A percentile compares a stretch with the other conserved stretches of the same genome.
These are phyloP conservation scores for Helianthus tuberosus DNA, from an alignment of 129 eudicot genomes.

Conservation along the genomic window DNA sequence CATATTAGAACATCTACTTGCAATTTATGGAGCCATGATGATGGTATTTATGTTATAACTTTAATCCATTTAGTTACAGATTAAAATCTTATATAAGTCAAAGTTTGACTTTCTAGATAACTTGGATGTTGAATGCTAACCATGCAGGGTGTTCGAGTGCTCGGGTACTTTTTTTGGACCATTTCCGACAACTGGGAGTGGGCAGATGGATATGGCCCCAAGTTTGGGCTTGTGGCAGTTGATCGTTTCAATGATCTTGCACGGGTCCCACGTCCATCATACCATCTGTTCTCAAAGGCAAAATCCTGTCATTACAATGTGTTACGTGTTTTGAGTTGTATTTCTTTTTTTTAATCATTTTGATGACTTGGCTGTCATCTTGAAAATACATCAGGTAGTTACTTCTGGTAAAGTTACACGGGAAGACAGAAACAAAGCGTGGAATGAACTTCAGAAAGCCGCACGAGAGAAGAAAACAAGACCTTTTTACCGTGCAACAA, in stretches of 20 bases:
- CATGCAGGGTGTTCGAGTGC: slow-evolving; percentile 81
- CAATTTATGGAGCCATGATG: slow-evolving; percentile 88
- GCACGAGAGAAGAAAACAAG: slow-evolving; percentile 79
- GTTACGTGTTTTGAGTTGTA: slow-evolving; percentile 7
- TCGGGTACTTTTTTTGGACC: slow-evolving; percentile 97
- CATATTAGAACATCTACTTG: slow-evolving; percentile 85
- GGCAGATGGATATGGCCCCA: slow-evolving; percentile 99
- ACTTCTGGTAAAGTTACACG: slow-evolving; percentile 74
- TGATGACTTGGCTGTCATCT: slow-evolving; percentile 15
- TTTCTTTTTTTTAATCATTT: background rate
- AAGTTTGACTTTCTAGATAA: background rate
- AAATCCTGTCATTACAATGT: background rate
- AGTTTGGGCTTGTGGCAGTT: slow-evolving; percentile 96
- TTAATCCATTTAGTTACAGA: slow-evolving; percentile 14
- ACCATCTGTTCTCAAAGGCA: slow-evolving; percentile 82
- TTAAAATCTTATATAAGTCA: background rate
- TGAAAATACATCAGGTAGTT: slow-evolving; percentile 59
- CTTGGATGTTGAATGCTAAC: slow-evolving; percentile 17
- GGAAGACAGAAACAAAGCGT: slow-evolving; percentile 68
- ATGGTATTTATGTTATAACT: slow-evolving; percentile 48
- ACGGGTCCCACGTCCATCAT: slow-evolving; percentile 92
- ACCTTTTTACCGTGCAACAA: slow-evolving; percentile 88
- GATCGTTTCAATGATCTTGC: slow-evolving; percentile 92
- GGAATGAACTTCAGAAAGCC: slow-evolving; percentile 80
- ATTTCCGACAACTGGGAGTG: slow-evolving; percentile 99